Evolutionary conservation across 2,329 filamentous ascomycete genomes (phyloP).

Genomic region (Neurospora sp.): DNA sequence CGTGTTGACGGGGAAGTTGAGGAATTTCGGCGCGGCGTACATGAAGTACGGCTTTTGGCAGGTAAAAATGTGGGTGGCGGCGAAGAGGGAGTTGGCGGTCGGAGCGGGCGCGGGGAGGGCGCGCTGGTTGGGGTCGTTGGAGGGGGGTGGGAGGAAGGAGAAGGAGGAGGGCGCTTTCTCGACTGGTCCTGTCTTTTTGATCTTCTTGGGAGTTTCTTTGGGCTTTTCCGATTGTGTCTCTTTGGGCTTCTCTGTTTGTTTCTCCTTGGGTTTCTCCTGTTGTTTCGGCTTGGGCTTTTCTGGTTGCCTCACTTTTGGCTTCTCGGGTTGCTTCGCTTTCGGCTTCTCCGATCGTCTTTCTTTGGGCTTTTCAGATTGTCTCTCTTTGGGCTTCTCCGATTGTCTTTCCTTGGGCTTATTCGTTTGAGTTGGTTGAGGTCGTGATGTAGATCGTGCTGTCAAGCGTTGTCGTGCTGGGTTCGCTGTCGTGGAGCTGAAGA

Average conservation of each 20-base stretch:
- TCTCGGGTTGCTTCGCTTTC: neutral
- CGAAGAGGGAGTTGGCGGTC: slow-evolving; percentile 9
- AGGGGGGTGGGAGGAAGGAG: slow-evolving; percentile 21
- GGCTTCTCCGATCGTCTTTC: neutral
- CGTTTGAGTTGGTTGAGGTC: neutral
- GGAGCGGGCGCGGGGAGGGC: slow-evolving; percentile 14
- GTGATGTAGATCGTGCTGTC: neutral
- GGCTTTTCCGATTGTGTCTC: neutral
- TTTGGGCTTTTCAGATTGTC: neutral
- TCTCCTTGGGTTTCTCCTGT: neutral
- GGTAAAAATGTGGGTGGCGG: slow-evolving; percentile 20
- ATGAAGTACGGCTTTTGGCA: slow-evolving; percentile 26
- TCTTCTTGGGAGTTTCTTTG: neutral
- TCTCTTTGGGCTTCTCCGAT: neutral
- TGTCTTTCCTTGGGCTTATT: neutral
- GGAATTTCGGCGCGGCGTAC: slow-evolving; percentile 40
- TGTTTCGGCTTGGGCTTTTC: neutral
- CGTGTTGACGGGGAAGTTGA: slow-evolving; percentile 40
- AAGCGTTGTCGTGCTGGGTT: neutral
- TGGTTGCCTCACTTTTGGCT: too few species aligned
- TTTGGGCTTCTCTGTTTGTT: neutral
- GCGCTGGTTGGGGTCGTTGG: slow-evolving; percentile 14
- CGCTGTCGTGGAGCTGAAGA: slow-evolving; percentile 1
- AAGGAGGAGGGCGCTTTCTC: slow-evolving; percentile 11
- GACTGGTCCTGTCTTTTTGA: neutral